Evolutionary conservation across 208 protist genomes (phyloP), one percentile per base, ranked within the genome.

Genomic region (Wallacemonas sp.): DNA sequence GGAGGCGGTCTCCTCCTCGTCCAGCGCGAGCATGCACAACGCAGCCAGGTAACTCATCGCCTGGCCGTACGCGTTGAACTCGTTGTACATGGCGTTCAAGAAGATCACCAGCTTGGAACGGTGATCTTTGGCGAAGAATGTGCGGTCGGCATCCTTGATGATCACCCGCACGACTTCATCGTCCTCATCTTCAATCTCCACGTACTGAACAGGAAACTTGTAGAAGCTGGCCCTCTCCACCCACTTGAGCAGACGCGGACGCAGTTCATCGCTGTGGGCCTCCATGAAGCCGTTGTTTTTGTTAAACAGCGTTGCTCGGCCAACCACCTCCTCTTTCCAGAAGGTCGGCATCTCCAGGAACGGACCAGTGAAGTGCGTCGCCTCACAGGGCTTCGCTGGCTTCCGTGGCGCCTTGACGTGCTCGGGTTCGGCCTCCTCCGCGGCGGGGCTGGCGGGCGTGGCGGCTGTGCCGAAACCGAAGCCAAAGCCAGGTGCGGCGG

Each of bases 11-110:
- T 96, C 86, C 32, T 92, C 80, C 74, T 96, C 91, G 67, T 45
- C 86, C 46, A 96, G 62, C 36, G 84, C 85, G 25, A 96, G 71
- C 63, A 96, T 74, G 79, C 87, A 94, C 63, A 96, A 50, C 10
- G 81, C 91, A n/a, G 91, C 87, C 22, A 96, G 80, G 65, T 96
- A 96, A 77, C 86, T 93, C 91, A 96, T 96, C 2, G 91, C 87
- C 74, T 96, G 91, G 10, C 87, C 87, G 72, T 96, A 96, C 36
- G 83, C 76, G 48, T 82, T 71, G 61, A 93, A 94, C 75, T 96
- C 91, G 69, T 92, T 64, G 77, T 67, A 89, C 77, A 96, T 80
- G 55, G 91, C 87, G 70, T 89, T 63, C 31, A 96, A 72, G 55
- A 94, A 94, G 20, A 64, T 64, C 14, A 92, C 82, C 63, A 96